Conservation (phyloP, 1,284 basidiomycete genomes). For the Cystobasidium sp. region DNA sequence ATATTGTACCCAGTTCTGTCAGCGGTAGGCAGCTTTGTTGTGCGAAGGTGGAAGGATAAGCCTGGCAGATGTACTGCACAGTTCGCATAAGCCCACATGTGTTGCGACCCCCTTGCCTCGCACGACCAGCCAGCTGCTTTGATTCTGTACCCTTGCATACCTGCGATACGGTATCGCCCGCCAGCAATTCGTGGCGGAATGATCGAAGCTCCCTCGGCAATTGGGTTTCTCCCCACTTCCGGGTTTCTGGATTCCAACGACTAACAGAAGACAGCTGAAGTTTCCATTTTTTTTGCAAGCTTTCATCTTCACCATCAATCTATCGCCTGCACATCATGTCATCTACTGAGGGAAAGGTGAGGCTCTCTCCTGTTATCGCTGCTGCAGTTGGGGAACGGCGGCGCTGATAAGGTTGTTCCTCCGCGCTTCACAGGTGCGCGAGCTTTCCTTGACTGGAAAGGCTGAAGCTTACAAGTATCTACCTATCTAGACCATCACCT, state of each 20-base stretch:
- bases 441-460: neutral
- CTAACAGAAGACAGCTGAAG: neutral
- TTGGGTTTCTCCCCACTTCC: slow-evolving; percentile 10
- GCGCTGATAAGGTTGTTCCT: neutral
- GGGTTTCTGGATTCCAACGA: neutral
- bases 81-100: too few species aligned
- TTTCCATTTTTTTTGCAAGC: neutral
- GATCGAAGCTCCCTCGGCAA: neutral
- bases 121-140: too few species aligned
- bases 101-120: too few species aligned
- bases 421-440: neutral
- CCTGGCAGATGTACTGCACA: too few species aligned
- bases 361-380: neutral
- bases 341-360: slow-evolving; percentile 17
- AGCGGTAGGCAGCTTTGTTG: too few species aligned
- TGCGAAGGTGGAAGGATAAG: too few species aligned
- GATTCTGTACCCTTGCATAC: too few species aligned
- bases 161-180: too few species aligned
- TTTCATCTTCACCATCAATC: neutral
- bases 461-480: neutral
- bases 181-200: neutral
- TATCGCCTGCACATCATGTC: slow-evolving; percentile 5
- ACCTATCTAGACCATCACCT: slow-evolving; percentile 69
- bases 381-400: neutral
- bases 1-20: too few species aligned